Base-by-base conservation (phyloP, 192 early-diverging fungal genomes). In the Haplosporangium gracile region DNA sequence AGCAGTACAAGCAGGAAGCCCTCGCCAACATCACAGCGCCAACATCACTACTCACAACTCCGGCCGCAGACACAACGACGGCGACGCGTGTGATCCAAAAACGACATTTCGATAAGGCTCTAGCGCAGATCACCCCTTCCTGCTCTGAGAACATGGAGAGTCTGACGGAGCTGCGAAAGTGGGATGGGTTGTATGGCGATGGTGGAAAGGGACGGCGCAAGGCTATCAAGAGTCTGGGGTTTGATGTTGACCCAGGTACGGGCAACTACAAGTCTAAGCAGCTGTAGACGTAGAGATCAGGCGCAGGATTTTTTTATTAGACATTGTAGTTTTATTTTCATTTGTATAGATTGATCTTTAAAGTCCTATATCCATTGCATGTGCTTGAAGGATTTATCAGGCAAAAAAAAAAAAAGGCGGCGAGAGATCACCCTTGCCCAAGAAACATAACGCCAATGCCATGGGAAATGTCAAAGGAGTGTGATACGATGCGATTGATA, bases 121-220 rank as follows among this genome's bases (percentile, higher is more conserved):
- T 97, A 42, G 93, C 92, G 76, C 94, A 97, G 85, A 93, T 97
- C 16, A 93, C 97, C 45, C 95, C 98, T 6, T 96, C 95, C 65
- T 92, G 95, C 47, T 96, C 96, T 22, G 98, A 98, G 82, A 95
- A 97, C 79, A 97, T 96, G 96, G 92, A 95, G 74, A 95, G 96
- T 75, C 88, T 99, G 71, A 89, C 95, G 26, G 97, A 97, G 90
- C 90, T 99, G 76, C 88, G 95, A 68, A 97, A 99, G 87, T 99
- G 97, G 97, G 95, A 97, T 89, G 92, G 90, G 63, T 76, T 91
- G 80, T 99, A 95, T 85, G 98, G 98, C 38, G 97, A 97, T 87
- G 95, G 93, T 24, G 93, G 92, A 5, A 89, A 90, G 73, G 81
- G 80, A 26, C 83, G 88, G 74, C 88, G 91, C 74, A 83, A 79